Evolutionary conservation across 2,329 filamentous ascomycete genomes (phyloP), one percentile per base, ranked within the genome.

Genomic region (Chaetothyriales sp.): DNA sequence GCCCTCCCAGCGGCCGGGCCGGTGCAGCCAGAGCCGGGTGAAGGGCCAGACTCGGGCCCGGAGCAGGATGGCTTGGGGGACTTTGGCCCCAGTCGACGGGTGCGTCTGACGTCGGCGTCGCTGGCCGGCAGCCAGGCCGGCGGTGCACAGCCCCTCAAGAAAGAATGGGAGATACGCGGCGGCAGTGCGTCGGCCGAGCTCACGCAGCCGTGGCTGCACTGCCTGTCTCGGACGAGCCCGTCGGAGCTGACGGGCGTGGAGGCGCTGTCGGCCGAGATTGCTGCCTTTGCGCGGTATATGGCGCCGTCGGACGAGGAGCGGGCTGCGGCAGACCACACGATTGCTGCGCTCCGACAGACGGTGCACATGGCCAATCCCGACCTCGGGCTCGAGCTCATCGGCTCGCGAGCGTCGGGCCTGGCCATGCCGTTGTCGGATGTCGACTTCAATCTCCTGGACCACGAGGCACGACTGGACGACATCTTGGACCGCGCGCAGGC

Each of bases 371-470:
- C 53, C 18, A 56, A 66, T 2, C 61, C 63, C 10, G 55, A 62
- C 43, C 51, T 61, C 19, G 44, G 47, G 8, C 65, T 70, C 5
- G 67, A 75, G 52, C 54, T 76, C 2, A 75, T 77, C 53, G 79
- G 79, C 18, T 81, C 78, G 7, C 68, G 74, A 51, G 63, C 65
- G 9, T 79, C 73, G 13, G 75, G 76, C 7, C 64, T 81, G 37
- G 72, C 73, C 0, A 61, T 73, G 50, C 69, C 73, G 25, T 67
- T 69, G 43, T 82, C 80, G 5, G 75, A 77, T 61, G 66, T 82
- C 10, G 75, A 82, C 60, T 74, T 68, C 64, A 70, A 64, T 50
- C 47, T 61, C 13, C 51, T 56, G 49, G 43, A 46, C n/a, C 48
- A 46, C 15, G 44, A 50, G 13, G 47, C 48, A 18, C 43, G 44